Evolutionary conservation across 2,329 filamentous ascomycete genomes (phyloP), one percentile per base, ranked within the genome.

Genomic region (Claviceps quebecensis): DNA sequence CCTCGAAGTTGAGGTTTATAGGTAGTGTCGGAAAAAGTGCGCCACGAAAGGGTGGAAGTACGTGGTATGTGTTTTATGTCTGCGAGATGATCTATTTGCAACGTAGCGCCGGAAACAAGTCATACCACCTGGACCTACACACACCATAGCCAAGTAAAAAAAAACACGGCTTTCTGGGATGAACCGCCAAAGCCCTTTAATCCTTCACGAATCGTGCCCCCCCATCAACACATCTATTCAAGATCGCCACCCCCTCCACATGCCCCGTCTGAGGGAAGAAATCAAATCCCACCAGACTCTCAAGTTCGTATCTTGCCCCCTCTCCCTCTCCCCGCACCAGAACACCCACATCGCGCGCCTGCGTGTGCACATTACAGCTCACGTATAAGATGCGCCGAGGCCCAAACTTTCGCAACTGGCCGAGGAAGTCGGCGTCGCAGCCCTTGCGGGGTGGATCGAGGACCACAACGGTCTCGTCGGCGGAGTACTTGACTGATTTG

Each of bases 371-470:
- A 62, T 98, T 98, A 61, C 93, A 98, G 63, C 87, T 95, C 41
- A 98, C 91, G 65, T 98, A 98, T 4, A 95, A 81, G 11, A 98
- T 80, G 53, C 93, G 75, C 56, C 76, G 75, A 0, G 93, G 91
- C 0, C 77, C 85, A 60, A 87, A 96, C 5, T 72, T 68, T 50
- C 96, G 70, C 61, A 98, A 68, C 71, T 98, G 93, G 16, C 72
- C 68, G 43, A 98, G 69, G 66, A 98, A 98, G 56, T 78, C 78
- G 47, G 82, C 80, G 60, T 95, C 91, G 64, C 93, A 97, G 9
- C 93, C 93, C 67, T 97, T 98, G 44, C 93, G 78, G 6, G 93
- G 90, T n/a, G 93, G 93, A 64, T 98, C 93, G 52, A 98, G 84
- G 55, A 98, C 84, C n/a, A 97, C 86, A 39, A 87, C 84, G 0